Percentiles rank a stretch among this genome's conserved stretches.
Conservation (phyloP, 2,329 filamentous ascomycete genomes). For the Penicillium sp. region DNA sequence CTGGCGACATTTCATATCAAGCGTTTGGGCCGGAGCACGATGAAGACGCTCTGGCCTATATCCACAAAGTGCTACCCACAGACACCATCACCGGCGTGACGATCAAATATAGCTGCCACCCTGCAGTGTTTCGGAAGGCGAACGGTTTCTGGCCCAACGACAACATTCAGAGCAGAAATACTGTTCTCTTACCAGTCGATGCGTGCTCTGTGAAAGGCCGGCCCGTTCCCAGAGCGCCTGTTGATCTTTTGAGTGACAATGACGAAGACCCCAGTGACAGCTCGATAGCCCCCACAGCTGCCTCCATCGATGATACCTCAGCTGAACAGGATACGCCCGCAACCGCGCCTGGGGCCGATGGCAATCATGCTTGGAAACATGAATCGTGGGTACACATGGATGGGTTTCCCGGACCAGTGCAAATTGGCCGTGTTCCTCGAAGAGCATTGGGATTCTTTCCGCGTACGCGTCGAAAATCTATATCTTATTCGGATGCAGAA, state of each 20-base stretch:
- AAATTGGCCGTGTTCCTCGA: conserved; percentile 81
- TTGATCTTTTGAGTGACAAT: conserved; percentile 30
- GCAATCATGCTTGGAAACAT: conserved; percentile 74
- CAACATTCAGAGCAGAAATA: conserved; percentile 79
- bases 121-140: conserved; percentile 77
- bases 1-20: conserved; percentile 37
- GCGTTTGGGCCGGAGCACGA: conserved; percentile 53
- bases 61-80: conserved; percentile 77
- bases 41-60: conserved; percentile 79
- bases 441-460: conserved; percentile 88
- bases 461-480: conserved; percentile 81
- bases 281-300: conserved; percentile 32
- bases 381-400: conserved; percentile 86
- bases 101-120: conserved; percentile 83
- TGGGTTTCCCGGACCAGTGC: conserved; percentile 67
- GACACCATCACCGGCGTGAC: conserved; percentile 92
- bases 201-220: conserved; percentile 81
- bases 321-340: conserved; percentile 11
- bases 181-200: conserved; percentile 82
- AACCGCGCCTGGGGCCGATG: conserved; percentile 46
- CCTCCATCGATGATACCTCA: conserved; percentile 6
- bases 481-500: conserved; percentile 61
- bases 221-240: conserved; percentile 42
- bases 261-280: conserved; percentile 36
- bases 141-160: conserved; percentile 96